phyloP scores from a whole-genome alignment of 768 basidiomycete species.

The Tulasnella sp. region DNA sequence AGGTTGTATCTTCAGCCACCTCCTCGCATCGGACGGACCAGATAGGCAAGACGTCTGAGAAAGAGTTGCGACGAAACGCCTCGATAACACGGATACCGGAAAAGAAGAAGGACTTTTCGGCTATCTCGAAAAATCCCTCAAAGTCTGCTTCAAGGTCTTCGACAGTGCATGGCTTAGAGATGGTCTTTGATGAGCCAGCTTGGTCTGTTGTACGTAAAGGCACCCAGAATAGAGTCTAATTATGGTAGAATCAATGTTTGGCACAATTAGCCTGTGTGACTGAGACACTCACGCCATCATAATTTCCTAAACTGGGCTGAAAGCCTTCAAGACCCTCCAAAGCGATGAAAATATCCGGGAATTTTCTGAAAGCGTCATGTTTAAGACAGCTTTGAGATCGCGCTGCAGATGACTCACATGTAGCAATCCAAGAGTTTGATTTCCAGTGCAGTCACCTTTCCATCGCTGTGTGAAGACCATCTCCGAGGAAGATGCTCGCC shows the following conservation, averaged over 20 bases:
- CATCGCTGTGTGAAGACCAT: neutral
- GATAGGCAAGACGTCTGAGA: neutral
- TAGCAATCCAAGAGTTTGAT: neutral
- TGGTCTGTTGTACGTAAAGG: conserved; percentile 30
- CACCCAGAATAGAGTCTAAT: conserved; percentile 36
- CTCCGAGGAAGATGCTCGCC: conserved; percentile 30
- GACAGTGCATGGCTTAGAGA: neutral
- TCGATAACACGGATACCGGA: conserved; percentile 26
- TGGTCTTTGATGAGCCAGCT: conserved; percentile 19
- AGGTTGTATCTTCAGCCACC: no score
- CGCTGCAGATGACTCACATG: neutral
- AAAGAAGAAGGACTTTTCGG: conserved; percentile 32
- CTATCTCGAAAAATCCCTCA: conserved; percentile 23
- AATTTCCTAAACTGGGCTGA: conserved; percentile 22
- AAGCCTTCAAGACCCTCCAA: conserved; percentile 35
- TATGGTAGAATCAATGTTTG: neutral
- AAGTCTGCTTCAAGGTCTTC: neutral
- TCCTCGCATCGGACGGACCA: neutral
- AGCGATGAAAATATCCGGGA: conserved; percentile 31
- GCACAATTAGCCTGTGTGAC: no score
- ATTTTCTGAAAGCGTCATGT: conserved; percentile 26
- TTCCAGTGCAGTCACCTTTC: conserved; percentile 27
- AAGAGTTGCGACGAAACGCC: conserved; percentile 20
- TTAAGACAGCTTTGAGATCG: neutral
- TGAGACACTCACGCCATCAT: conserved; percentile 31